These are phyloP conservation scores for Sophora flavescens DNA, from an alignment of 306 rosid genomes.

Conservation along the genomic window DNA sequence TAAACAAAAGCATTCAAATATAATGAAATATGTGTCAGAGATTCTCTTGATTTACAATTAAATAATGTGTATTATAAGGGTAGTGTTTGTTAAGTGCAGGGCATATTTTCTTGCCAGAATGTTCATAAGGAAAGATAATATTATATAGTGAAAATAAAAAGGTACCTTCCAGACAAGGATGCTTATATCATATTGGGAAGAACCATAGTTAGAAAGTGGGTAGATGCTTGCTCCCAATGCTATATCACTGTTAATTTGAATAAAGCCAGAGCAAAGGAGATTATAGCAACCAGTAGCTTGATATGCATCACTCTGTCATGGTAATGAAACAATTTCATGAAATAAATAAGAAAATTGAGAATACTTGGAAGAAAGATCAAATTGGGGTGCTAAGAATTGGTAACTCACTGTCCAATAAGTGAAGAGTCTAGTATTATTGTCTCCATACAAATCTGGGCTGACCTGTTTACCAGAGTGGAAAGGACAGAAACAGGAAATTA, in stretches of 20 bases:
- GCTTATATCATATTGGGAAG: constrained; percentile 65
- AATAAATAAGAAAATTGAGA: constrained; percentile 31
- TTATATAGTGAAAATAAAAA: neutral
- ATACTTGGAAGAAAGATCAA: constrained; percentile 30
- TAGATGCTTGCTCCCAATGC: constrained; percentile 65
- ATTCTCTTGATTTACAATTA: constrained; percentile 44
- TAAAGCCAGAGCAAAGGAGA: constrained; percentile 66
- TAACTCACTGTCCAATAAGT: constrained; percentile 68
- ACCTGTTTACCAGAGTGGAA: constrained; percentile 52
- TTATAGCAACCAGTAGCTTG: constrained; percentile 75
- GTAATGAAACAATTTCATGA: constrained; percentile 30
- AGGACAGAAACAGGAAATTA: constrained; percentile 40
- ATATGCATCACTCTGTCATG: constrained; percentile 68
- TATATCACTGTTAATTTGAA: constrained; percentile 63
- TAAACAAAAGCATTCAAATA: constrained; percentile 8
- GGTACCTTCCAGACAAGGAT: constrained; percentile 69
- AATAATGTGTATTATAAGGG: constrained; percentile 35
- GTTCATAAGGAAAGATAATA: constrained; percentile 46
- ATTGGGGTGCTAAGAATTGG: constrained; percentile 18
- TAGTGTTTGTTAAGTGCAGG: constrained; percentile 36
- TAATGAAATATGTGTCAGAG: constrained; percentile 50
- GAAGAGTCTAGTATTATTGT: constrained; percentile 66
- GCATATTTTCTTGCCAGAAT: constrained; percentile 47
- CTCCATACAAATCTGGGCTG: constrained; percentile 66
- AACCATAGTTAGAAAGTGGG: constrained; percentile 61